Base-by-base conservation (phyloP, 2,329 filamentous ascomycete species). In the Tolypocladium album region DNA sequence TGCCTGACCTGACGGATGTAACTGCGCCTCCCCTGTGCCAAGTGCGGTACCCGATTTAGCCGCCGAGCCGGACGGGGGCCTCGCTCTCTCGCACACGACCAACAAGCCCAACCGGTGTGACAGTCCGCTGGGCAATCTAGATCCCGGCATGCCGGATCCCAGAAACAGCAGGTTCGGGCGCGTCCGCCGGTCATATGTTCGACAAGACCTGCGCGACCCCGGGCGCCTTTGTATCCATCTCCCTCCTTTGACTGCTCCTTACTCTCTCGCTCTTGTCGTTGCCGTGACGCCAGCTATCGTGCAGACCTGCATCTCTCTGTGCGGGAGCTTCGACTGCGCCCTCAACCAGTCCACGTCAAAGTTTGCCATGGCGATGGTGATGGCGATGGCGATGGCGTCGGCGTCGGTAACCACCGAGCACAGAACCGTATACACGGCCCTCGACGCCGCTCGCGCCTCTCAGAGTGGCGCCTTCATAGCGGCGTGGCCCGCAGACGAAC, bases 401-500 rank as follows among this genome's bases (percentile, higher is more conserved):
- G 39, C 39, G 17, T 9, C 39, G 6, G 47, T 17, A 15, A 34
- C 47, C 9, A 52, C n/a, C 53, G 34, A 55, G 22, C 34, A 13
- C 11, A 4, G 53, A 17, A 55, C 42, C 40, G 58, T 62, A 2
- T 70, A 71, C 58, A 65, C 68, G 15, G 62, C 68, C 13, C 47
- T 60, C 34, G 64, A 68, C 13, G 69, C 69, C 4, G 69, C 67
- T 11, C 55, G 60, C 13, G 67, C 64, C 36, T 58, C 63, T 13
- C 61, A 60, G 15, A 59, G 59, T 34, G 69, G 69, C 52, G 69
- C 69, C 22, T 67, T 62, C 38, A 61, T 71, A 31, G 64, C 64
- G 17, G 67, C 69, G 34, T 70, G 69, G 70, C 69, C 69, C 0
- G 56, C 64, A 27, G 67, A 68, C 45, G 67, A 71, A 62, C 63